phyloP scores from a whole-genome alignment of 2,329 filamentous ascomycete genomes.

The Talaromyces atroroseus region DNA sequence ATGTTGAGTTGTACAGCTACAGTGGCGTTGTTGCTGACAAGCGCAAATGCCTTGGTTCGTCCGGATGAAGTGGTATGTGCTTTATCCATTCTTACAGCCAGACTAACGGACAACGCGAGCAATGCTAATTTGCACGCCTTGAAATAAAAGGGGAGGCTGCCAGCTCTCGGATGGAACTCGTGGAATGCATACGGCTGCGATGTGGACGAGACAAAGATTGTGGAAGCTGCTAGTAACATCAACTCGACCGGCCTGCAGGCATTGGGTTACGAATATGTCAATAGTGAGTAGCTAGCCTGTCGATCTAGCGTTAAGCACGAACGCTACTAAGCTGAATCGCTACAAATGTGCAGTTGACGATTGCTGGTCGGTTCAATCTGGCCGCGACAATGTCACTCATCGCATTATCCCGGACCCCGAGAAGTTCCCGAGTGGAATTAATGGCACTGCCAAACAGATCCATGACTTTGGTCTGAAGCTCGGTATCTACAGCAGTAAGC shows the following conservation, averaged over 20 bases:
- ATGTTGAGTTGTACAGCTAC: conserved; percentile 2
- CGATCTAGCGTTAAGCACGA: too few species aligned
- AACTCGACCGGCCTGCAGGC: conserved; percentile 44
- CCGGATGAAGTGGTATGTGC: conserved; percentile 25
- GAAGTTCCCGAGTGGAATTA: conserved; percentile 57
- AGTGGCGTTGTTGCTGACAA: conserved; percentile 16
- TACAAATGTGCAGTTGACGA: conserved; percentile 46
- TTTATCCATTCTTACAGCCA: neutral
- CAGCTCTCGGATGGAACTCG: conserved; percentile 41
- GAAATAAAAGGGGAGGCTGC: conserved; percentile 21
- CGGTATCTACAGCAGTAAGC: conserved; percentile 51
- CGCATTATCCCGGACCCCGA: conserved; percentile 44
- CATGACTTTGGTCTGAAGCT: conserved; percentile 56
- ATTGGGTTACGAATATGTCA: conserved; percentile 47
- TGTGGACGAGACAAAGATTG: conserved; percentile 42
- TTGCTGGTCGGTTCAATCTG: conserved; percentile 50
- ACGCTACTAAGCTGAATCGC: neutral
- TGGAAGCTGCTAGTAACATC: conserved; percentile 44
- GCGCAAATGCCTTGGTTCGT: conserved; percentile 21
- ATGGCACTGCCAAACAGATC: conserved; percentile 48
- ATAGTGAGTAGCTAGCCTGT: conserved; percentile 18
- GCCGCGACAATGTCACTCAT: conserved; percentile 38
- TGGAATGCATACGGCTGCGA: conserved; percentile 47
- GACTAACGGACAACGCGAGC: too few species aligned
- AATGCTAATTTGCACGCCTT: neutral